phyloP scores from a whole-genome alignment of 2,329 filamentous ascomycete genomes.

The Fusarium penzigii region DNA sequence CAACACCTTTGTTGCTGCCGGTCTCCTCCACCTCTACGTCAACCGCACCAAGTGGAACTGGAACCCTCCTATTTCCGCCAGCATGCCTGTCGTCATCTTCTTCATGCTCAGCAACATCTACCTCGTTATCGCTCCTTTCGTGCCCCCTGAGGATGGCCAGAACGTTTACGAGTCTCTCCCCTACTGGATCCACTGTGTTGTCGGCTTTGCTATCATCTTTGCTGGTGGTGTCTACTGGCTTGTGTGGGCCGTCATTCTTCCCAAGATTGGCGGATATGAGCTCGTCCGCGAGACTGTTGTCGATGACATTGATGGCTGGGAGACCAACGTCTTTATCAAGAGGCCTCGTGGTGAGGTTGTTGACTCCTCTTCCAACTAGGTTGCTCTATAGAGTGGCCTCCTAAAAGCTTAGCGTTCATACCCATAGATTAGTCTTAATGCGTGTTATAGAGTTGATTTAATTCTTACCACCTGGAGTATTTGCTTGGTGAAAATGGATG shows the following conservation, averaged over 20 bases:
- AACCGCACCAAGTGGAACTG: slow-evolving; percentile 50
- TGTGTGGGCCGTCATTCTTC: slow-evolving; percentile 54
- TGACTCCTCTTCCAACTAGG: neutral
- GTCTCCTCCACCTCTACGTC: slow-evolving; percentile 54
- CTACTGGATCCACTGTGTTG: slow-evolving; percentile 60
- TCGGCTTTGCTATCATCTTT: slow-evolving; percentile 55
- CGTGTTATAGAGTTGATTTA: neutral
- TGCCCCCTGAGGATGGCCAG: slow-evolving; percentile 52
- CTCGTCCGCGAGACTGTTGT: slow-evolving; percentile 56
- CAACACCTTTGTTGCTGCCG: slow-evolving; percentile 55
- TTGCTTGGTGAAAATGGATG: neutral
- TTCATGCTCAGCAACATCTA: slow-evolving; percentile 64
- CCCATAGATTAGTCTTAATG: neutral
- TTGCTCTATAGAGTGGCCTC: neutral
- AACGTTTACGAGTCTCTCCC: slow-evolving; percentile 56
- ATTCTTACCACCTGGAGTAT: neutral
- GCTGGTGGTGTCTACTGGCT: slow-evolving; percentile 58
- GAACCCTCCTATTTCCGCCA: slow-evolving; percentile 56
- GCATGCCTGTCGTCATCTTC: slow-evolving; percentile 55
- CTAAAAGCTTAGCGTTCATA: neutral
- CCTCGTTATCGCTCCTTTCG: slow-evolving; percentile 60
- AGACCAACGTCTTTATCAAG: slow-evolving; percentile 54
- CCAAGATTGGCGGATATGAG: slow-evolving; percentile 54
- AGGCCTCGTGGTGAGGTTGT: slow-evolving; percentile 32
- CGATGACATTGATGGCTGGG: slow-evolving; percentile 64